Percentiles rank a stretch among this genome's conserved stretches.
phyloP scores from a whole-genome alignment of 768 basidiomycete genomes.

The Amanita polypyramis region DNA sequence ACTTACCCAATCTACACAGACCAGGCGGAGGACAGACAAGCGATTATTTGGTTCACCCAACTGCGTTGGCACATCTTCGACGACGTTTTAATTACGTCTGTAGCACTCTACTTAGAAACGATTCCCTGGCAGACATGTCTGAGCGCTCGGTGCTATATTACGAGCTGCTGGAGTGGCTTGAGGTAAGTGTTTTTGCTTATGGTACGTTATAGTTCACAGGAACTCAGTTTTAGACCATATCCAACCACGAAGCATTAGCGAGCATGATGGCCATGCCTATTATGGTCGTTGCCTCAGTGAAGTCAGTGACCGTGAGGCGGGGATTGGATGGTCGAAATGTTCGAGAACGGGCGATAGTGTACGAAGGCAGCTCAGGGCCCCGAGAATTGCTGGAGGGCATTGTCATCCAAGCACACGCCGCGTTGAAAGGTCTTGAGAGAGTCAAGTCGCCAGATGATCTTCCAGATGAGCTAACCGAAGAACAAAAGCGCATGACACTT shows the following conservation, averaged over 20 bases:
- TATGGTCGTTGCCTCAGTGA: slow-evolving; percentile 71
- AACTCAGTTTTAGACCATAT: slow-evolving; percentile 57
- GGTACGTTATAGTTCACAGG: slow-evolving; percentile 6
- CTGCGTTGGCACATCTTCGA: slow-evolving; percentile 83
- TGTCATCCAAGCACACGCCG: slow-evolving; percentile 87
- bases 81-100: slow-evolving; percentile 84
- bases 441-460: slow-evolving; percentile 35
- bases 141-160: slow-evolving; percentile 79
- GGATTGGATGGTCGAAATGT: slow-evolving; percentile 29
- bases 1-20: slow-evolving; percentile 74
- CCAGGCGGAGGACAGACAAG: slow-evolving; percentile 68
- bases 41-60: slow-evolving; percentile 90
- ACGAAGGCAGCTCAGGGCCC: slow-evolving; percentile 86
- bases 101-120: slow-evolving; percentile 79
- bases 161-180: slow-evolving; percentile 86
- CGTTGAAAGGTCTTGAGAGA: slow-evolving; percentile 77
- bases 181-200: slow-evolving; percentile 39
- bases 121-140: slow-evolving; percentile 91
- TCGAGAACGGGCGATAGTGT: slow-evolving; percentile 75
- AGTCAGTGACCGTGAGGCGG: slow-evolving; percentile 50
- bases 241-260: slow-evolving; percentile 84
- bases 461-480: slow-evolving; percentile 72
- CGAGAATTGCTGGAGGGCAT: slow-evolving; percentile 87
- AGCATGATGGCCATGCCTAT: slow-evolving; percentile 98
- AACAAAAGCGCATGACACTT: slow-evolving; percentile 78